These are phyloP conservation scores for Globisporangium uncinulatum DNA, from an alignment of 352 stramenopile genomes.

Conservation along the genomic window DNA sequence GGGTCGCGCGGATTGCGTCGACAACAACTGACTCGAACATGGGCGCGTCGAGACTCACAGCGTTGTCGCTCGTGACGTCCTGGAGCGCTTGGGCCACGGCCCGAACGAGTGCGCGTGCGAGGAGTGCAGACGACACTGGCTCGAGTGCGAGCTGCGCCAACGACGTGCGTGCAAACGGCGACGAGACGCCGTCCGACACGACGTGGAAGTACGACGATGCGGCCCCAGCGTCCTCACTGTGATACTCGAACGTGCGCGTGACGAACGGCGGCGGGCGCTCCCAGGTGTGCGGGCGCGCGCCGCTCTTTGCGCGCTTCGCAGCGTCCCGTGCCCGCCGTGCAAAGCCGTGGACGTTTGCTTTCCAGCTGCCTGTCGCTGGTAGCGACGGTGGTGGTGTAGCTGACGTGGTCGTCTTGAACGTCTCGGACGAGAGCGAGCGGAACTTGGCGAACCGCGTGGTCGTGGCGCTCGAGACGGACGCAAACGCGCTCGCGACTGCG, in stretches of 20 bases:
- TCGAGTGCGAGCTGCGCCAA: constrained; percentile 15
- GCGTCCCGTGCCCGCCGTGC: constrained; percentile 9
- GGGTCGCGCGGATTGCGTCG: constrained; percentile 46
- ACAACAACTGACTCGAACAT: constrained; percentile 48
- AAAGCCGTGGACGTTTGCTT: constrained; percentile 18
- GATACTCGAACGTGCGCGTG: constrained; percentile 33
- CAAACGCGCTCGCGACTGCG: constrained; percentile 37
- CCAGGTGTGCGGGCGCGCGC: constrained; percentile 11
- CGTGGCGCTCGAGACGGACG: constrained; percentile 29
- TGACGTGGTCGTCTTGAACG: constrained; percentile 26
- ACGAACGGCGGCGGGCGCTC: constrained; percentile 29
- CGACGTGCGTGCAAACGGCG: constrained; percentile 41
- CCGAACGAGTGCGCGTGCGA: constrained; percentile 49
- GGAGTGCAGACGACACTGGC: constrained; percentile 49
- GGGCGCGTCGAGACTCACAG: constrained; percentile 24
- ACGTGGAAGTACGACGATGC: constrained; percentile 63
- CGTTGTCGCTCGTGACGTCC: constrained; percentile 52
- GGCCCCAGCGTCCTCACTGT: constrained; percentile 69
- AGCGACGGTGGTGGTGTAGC: background rate
- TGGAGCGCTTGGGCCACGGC: constrained; percentile 40
- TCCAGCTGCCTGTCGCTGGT: constrained; percentile 14
- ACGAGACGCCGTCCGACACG: constrained; percentile 70
- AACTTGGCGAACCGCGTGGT: constrained; percentile 35
- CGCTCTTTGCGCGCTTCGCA: constrained; percentile 1
- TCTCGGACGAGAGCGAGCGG: constrained; percentile 30